Base-by-base conservation (phyloP, 805 yeast species). In the Starmerella scarabaei region DNA sequence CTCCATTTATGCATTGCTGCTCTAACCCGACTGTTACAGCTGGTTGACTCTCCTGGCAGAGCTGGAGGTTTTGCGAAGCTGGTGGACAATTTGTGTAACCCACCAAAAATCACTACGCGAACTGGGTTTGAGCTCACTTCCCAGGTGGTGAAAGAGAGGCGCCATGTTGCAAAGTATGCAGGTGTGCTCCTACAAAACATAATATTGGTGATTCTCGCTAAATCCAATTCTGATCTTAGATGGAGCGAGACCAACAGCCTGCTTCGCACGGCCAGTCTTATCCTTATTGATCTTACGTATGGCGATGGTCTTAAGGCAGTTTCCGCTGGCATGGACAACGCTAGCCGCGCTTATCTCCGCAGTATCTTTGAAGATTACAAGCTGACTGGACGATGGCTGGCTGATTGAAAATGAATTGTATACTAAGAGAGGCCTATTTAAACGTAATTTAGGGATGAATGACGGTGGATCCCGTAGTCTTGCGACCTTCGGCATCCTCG, bases 331-430 rank as follows among this genome's bases (percentile, higher is more conserved):
- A 60, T 85, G 50, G 94, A 88, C 50, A 55, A 62, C 18, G 71
- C 80, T 30, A 80, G 91, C 3, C 71, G 82, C 50, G 66, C 75
- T 1, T 73, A 77, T 50, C 79, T 76, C 65, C 75, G 69, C 53
- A 64, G 72, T 0, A 53, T 86, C 30, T 83, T 80, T 51, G 72
- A 72, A 6, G 82, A 79, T 46, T 88, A 83, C 62, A 73, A 72
- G 55, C 75, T 69, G 53, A 68, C 67, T 44, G 95, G 94, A 36
- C 81, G 80, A 58, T 86, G 95, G 95, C 72, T 63, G 42, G 83
- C 74, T 45, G 72, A 56, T 17, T 18, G 17, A 20, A 16, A 21
- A 26, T 21, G 2, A 38, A 16, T n/a, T 14, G 15, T 14, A 9
- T 19, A 11, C 15, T n/a, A n/a, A n/a, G 9, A 3, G 17, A 18